These are phyloP conservation scores for Lasiosphaeriaceae sp. DNA, from an alignment of 495 filamentous ascomycete species.

Conservation along the genomic window DNA sequence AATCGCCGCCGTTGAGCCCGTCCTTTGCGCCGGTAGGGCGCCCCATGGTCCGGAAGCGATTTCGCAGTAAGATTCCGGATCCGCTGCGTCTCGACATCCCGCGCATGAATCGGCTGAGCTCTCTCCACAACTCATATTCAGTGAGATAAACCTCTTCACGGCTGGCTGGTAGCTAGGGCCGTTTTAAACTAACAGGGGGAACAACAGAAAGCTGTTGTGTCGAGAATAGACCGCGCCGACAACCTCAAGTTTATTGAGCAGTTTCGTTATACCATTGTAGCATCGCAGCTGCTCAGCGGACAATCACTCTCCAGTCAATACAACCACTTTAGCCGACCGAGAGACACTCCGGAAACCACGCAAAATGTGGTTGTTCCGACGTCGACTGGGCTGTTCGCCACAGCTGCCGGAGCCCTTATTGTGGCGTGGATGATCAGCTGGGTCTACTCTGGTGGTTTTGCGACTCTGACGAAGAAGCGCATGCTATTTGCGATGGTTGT, in stretches of 20 bases:
- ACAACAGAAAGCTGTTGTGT: slow-evolving; percentile 56
- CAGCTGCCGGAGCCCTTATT: slow-evolving; percentile 58
- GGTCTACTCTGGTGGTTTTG: slow-evolving; percentile 46
- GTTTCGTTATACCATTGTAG: slow-evolving; percentile 92
- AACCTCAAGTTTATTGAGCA: slow-evolving; percentile 89
- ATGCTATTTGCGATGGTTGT: slow-evolving; percentile 57
- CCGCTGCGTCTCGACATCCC: slow-evolving; percentile 56
- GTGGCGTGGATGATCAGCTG: slow-evolving; percentile 73
- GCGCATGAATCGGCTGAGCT: slow-evolving; percentile 24
- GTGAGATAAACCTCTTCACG: slow-evolving; percentile 3
- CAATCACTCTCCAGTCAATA: slow-evolving; percentile 39
- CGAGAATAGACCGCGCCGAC: slow-evolving; percentile 73
- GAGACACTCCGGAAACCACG: slow-evolving; percentile 1
- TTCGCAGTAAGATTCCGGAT: slow-evolving; percentile 61
- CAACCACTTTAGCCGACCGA: slow-evolving; percentile 12
- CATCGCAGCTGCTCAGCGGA: slow-evolving; percentile 83
- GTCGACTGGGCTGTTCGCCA: slow-evolving; percentile 41
- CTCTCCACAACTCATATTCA: slow-evolving; percentile 34
- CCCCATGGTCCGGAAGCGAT: slow-evolving; percentile 61
- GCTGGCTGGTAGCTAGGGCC: background rate
- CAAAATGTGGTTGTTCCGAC: slow-evolving; percentile 16
- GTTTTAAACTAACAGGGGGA: background rate
- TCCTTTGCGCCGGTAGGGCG: slow-evolving; percentile 74
- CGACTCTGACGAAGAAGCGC: slow-evolving; percentile 48
- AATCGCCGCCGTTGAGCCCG: slow-evolving; percentile 45